Evolutionary conservation across 257 asterid genomes (phyloP).

Genomic region (Ilex aquifolium): DNA sequence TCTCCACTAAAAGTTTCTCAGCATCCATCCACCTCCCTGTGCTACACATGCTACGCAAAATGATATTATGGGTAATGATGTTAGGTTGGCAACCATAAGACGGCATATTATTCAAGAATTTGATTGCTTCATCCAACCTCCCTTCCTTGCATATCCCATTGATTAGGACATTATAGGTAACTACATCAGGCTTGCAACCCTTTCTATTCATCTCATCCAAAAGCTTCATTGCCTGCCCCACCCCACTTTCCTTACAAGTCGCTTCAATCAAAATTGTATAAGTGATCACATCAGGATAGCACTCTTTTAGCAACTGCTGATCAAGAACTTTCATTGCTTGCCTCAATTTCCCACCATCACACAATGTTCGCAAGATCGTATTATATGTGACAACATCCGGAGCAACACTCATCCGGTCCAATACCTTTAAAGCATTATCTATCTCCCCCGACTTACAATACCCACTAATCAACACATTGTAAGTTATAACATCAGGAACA

Average conservation of each 20-base stretch:
- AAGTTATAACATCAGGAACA: slow-evolving; percentile 84
- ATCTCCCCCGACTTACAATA: slow-evolving; percentile 78
- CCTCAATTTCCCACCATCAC: slow-evolving; percentile 63
- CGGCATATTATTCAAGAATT: slow-evolving; percentile 59
- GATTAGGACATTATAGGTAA: slow-evolving; percentile 77
- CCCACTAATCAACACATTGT: slow-evolving; percentile 78
- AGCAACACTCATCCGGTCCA: slow-evolving; percentile 68
- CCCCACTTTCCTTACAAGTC: slow-evolving; percentile 63
- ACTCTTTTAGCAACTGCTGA: slow-evolving; percentile 51
- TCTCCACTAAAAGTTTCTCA: slow-evolving; percentile 64
- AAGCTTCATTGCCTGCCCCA: slow-evolving; percentile 68
- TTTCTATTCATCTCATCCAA: slow-evolving; percentile 73
- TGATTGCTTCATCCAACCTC: slow-evolving; percentile 66
- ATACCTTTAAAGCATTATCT: slow-evolving; percentile 43
- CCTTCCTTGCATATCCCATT: slow-evolving; percentile 85
- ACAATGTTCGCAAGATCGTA: slow-evolving; percentile 63
- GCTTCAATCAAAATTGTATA: slow-evolving; percentile 84
- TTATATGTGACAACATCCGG: slow-evolving; percentile 88
- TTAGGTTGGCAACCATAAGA: slow-evolving; percentile 74
- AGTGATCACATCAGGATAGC: slow-evolving; percentile 75
- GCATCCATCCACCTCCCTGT: slow-evolving; percentile 91
- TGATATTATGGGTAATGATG: slow-evolving; percentile 67
- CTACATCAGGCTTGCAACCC: slow-evolving; percentile 79
- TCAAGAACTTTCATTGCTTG: slow-evolving; percentile 79
- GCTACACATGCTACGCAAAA: slow-evolving; percentile 82